Evolutionary conservation across 106 monocot genomes (phyloP).

Genomic region (Acorus gramineus): DNA sequence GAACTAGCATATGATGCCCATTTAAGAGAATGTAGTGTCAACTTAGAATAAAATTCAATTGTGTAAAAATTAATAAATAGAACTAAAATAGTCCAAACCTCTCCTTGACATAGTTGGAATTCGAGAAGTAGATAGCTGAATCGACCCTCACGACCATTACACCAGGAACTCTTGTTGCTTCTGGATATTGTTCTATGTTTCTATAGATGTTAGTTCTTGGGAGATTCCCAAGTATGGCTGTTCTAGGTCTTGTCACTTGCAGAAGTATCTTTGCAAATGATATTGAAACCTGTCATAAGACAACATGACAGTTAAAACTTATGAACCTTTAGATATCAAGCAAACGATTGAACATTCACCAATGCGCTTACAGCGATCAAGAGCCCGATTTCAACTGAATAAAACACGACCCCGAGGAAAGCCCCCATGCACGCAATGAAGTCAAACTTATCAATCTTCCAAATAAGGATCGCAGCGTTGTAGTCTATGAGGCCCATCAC

Average conservation of each 20-base stretch:
- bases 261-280: slow-evolving; percentile 34
- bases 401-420: slow-evolving; percentile 40
- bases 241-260: slow-evolving; percentile 26
- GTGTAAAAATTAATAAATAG: neutral
- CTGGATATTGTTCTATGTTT: slow-evolving; percentile 27
- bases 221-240: slow-evolving; percentile 23
- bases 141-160: slow-evolving; percentile 22
- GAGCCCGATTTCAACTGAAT: slow-evolving; percentile 33
- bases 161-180: slow-evolving; percentile 16
- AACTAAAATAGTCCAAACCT: slow-evolving; percentile 4
- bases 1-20: too few species aligned
- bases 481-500: slow-evolving; percentile 33
- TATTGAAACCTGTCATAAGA: slow-evolving; percentile 9
- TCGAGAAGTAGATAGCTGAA: slow-evolving; percentile 26
- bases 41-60: too few species aligned
- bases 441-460: slow-evolving; percentile 47
- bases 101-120: slow-evolving; percentile 21
- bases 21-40: too few species aligned
- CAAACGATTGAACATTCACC: neutral
- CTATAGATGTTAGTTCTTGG: slow-evolving; percentile 22
- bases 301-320: neutral
- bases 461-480: slow-evolving; percentile 11
- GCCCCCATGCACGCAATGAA: slow-evolving; percentile 32
- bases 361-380: slow-evolving; percentile 24
- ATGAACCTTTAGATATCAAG: neutral